Conservation (phyloP, 345 rosid species). For the Chamaenerion angustifolium region DNA sequence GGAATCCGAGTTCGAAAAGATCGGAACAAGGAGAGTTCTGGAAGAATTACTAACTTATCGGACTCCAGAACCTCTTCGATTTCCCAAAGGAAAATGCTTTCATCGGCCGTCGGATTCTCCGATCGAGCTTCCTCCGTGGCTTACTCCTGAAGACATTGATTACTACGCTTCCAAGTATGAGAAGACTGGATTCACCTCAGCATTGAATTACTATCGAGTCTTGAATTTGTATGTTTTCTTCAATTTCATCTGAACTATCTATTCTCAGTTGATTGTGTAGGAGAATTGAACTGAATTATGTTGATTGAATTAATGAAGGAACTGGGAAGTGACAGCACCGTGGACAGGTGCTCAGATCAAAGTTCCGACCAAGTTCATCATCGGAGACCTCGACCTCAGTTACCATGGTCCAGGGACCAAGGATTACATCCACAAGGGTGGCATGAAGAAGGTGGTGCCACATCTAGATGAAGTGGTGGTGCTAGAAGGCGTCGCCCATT, state of each 20-base stretch:
- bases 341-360: constrained; percentile 42
- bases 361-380: constrained; percentile 59
- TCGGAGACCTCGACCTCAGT: constrained; percentile 60
- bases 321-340: constrained; percentile 60
- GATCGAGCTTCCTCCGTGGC: constrained; percentile 49
- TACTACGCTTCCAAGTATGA: constrained; percentile 36
- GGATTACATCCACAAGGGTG: constrained; percentile 39
- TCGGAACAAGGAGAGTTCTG: constrained; percentile 34
- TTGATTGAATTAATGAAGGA: constrained; percentile 21
- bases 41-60: constrained; percentile 32
- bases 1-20: constrained; percentile 37
- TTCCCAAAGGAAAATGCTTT: constrained; percentile 41
- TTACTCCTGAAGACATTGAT: constrained; percentile 39
- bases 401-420: constrained; percentile 41
- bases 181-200: constrained; percentile 63
- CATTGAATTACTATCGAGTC: constrained; percentile 67
- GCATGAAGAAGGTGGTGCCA: constrained; percentile 49
- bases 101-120: constrained; percentile 14
- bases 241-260: background rate
- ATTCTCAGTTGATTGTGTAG: background rate
- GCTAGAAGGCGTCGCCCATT: constrained; percentile 59
- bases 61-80: constrained; percentile 33
- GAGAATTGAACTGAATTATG: background rate
- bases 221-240: constrained; percentile 32
- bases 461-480: constrained; percentile 56